Percentiles rank a stretch among this genome's conserved stretches.
Evolutionary conservation across 331 rosid genomes (phyloP).

Genomic region (Acacia pycnantha): DNA sequence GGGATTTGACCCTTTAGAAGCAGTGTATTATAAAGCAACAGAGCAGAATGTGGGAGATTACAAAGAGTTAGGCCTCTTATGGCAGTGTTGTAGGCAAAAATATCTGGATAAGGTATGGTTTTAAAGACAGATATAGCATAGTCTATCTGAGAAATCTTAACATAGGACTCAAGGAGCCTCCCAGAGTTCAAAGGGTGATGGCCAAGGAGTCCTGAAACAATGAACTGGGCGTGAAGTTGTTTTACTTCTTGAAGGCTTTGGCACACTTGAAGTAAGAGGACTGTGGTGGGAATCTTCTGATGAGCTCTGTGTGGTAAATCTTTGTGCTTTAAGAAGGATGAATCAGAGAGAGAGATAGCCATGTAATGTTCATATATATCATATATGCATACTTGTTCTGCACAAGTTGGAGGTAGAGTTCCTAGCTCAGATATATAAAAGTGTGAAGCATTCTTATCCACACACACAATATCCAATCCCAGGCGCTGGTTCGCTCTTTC

Average conservation of each 20-base stretch:
- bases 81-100: constrained; percentile 45
- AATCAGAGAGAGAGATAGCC: constrained; percentile 7
- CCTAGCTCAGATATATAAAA: neutral
- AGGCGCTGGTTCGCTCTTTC: too few species aligned
- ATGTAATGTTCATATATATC: neutral
- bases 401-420: neutral
- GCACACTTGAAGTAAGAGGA: constrained; percentile 45
- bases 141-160: constrained; percentile 20
- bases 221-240: constrained; percentile 45
- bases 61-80: constrained; percentile 41
- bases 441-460: constrained; percentile 23
- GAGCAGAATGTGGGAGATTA: constrained; percentile 25
- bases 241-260: constrained; percentile 33
- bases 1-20: constrained; percentile 32
- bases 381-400: neutral
- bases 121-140: constrained; percentile 36
- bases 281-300: constrained; percentile 29
- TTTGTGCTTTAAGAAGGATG: neutral
- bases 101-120: constrained; percentile 38
- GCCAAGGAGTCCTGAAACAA: constrained; percentile 43
- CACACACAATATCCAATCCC: neutral
- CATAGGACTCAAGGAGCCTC: constrained; percentile 46
- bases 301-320: neutral
- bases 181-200: constrained; percentile 37
- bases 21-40: constrained; percentile 32